Conservation (phyloP, 2,329 filamentous ascomycete species). For the Phaeosphaeria sp. region DNA sequence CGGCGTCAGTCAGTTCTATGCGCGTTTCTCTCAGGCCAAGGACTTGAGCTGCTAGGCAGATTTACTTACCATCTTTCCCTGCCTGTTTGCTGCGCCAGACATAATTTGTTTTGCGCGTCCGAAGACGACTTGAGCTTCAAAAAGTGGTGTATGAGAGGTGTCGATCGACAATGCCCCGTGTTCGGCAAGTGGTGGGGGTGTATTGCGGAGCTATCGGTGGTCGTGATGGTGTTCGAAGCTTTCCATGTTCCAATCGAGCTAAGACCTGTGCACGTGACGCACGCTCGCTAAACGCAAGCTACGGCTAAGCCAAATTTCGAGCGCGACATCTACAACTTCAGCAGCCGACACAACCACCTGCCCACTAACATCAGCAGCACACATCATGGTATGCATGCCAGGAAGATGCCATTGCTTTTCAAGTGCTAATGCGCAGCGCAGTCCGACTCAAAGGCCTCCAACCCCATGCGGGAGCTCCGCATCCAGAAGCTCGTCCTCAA, state of each 20-base stretch:
- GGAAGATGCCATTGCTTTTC: constrained; percentile 7
- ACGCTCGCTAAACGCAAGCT: constrained; percentile 18
- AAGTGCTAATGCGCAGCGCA: constrained; percentile 33
- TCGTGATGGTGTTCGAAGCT: constrained; percentile 26
- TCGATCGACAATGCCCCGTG: constrained; percentile 20
- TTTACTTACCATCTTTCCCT: constrained; percentile 96
- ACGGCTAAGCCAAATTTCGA: constrained; percentile 33
- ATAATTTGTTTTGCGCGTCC: constrained; percentile 51
- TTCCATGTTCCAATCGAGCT: constrained; percentile 15
- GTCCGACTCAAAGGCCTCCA: constrained; percentile 72
- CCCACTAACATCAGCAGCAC: constrained; percentile 47
- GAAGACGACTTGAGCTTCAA: constrained; percentile 47
- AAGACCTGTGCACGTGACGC: constrained; percentile 21
- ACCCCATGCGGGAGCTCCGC: constrained; percentile 99
- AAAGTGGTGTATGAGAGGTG: constrained; percentile 5
- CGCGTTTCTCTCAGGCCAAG: constrained; percentile 51
- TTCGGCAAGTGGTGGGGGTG: constrained; percentile 27
- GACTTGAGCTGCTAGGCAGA: constrained; percentile 44
- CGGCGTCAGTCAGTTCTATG: constrained; percentile 52
- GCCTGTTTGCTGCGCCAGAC: constrained; percentile 72
- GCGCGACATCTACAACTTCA: constrained; percentile 26
- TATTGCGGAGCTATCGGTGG: constrained; percentile 30
- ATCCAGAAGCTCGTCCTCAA: constrained; percentile 99
- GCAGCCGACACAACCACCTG: constrained; percentile 39
- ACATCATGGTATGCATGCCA: constrained; percentile 46